phyloP scores from a whole-genome alignment of 352 stramenopile species.

The Detonula confervacea region DNA sequence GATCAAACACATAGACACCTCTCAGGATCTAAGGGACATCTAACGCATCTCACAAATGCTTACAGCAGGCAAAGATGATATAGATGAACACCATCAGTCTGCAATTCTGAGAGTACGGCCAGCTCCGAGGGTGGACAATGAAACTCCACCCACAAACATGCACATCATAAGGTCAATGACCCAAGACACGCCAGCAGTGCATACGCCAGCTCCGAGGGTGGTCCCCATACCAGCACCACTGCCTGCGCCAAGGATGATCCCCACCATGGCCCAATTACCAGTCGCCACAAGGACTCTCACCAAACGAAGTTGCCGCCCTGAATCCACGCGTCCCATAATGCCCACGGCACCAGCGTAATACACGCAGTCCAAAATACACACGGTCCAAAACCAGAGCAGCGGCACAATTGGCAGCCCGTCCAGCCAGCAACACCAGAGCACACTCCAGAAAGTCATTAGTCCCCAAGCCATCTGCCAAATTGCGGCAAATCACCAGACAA shows the following conservation, averaged over 20 bases:
- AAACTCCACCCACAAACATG: not conserved
- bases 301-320: not conserved
- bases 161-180: not conserved
- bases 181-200: not conserved
- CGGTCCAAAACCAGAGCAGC: not conserved
- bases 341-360: not conserved
- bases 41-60: not conserved
- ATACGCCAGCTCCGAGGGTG: not conserved
- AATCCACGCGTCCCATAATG: not conserved
- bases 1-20: not conserved
- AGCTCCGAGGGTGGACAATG: slow-evolving; percentile 1
- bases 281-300: not conserved
- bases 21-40: not conserved
- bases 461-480: not conserved
- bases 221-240: not conserved
- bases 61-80: not conserved
- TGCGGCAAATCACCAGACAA: not conserved
- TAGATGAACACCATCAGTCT: too few species aligned
- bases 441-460: not conserved
- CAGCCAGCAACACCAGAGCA: not conserved
- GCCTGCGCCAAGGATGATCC: too few species aligned
- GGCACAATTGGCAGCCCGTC: not conserved
- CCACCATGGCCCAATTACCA: slow-evolving; percentile 1
- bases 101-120: not conserved
- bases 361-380: not conserved